Conservation (phyloP, 2,329 filamentous ascomycete species). For the Aspergillus aculeatus region DNA sequence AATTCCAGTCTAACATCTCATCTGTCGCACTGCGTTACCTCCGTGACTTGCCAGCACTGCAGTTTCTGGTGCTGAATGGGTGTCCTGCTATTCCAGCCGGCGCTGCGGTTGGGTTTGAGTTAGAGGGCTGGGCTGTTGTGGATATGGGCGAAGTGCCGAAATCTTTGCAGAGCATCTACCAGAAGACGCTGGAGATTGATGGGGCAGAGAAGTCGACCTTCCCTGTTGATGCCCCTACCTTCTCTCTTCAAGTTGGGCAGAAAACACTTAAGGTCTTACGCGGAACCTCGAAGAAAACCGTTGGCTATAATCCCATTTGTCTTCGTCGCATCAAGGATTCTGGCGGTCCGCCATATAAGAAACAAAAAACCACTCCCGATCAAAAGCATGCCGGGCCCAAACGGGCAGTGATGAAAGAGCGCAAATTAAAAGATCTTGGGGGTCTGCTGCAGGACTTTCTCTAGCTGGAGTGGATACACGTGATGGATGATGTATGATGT, state of each 20-base stretch:
- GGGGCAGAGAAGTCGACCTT: neutral
- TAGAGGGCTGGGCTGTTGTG: constrained; percentile 31
- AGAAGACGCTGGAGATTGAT: constrained; percentile 4
- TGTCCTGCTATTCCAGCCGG: neutral
- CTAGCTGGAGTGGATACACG: neutral
- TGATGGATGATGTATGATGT: constrained; percentile 2
- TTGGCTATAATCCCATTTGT: neutral
- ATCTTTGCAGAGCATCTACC: constrained; percentile 20
- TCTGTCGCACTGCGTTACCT: constrained; percentile 35
- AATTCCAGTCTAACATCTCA: constrained; percentile 33
- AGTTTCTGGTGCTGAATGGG: constrained; percentile 27
- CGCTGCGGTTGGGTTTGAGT: neutral
- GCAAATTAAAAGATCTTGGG: constrained; percentile 25
- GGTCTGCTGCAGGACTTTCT: constrained; percentile 34
- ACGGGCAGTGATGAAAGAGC: constrained; percentile 28
- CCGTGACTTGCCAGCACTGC: constrained; percentile 35
- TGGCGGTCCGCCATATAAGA: constrained; percentile 6
- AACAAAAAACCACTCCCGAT: constrained; percentile 3
- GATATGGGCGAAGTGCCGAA: constrained; percentile 1
- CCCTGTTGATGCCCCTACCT: constrained; percentile 19
- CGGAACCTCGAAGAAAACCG: neutral
- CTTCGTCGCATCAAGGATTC: neutral
- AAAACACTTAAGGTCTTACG: neutral
- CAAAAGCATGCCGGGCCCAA: constrained; percentile 4
- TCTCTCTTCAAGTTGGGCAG: constrained; percentile 27